Base-by-base conservation (phyloP, 768 basidiomycete species). In the Leccinum subgranulosum region DNA sequence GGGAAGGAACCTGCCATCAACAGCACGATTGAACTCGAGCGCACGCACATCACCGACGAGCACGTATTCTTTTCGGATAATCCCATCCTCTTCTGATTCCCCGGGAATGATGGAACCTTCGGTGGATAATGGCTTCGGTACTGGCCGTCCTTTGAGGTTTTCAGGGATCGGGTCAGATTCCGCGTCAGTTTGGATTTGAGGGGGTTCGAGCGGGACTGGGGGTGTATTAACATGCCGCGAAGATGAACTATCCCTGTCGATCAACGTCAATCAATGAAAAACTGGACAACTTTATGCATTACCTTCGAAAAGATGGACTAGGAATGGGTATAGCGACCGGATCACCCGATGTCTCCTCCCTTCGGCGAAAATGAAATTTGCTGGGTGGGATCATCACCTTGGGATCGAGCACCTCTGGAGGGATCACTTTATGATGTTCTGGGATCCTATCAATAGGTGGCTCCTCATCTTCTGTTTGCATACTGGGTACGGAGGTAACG, bases 21-120 rank as follows among this genome's bases (percentile, higher is more conserved):
- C 88, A 3, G 93, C 84, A 15, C 85, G 84, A 69, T 92, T 93
- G 70, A 98, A 92, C 69, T 98, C 95, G 3, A 98, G 90, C 2
- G 91, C 91, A 51, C 87, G 81, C 54, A 83, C 84, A 71, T 99
- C 94, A 45, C 89, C 94, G 1, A 98, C 91, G 1, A 99, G 82
- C 0, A 98, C 96, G 64, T 99, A 99, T 66, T 98, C 96, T 60
- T 85, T 81, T 53, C 88, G 81, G 50, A 92, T 77, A 51, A 86
- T 76, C 0, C 88, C 88, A 66, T 92, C 90, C 67, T 92, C 90
- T 66, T 92, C 90, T 0, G 86, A 88, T 69, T 92, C 90, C 3
- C 90, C 90, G 11, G 90, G 90, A 52, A 91, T 91, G 56, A 82
- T 71, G 0, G 89, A 90, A 2, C 80, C 84, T 39, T 83, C 80